These are phyloP conservation scores for Tuber melanosporum DNA, from an alignment of 495 filamentous ascomycete species.

Conservation along the genomic window DNA sequence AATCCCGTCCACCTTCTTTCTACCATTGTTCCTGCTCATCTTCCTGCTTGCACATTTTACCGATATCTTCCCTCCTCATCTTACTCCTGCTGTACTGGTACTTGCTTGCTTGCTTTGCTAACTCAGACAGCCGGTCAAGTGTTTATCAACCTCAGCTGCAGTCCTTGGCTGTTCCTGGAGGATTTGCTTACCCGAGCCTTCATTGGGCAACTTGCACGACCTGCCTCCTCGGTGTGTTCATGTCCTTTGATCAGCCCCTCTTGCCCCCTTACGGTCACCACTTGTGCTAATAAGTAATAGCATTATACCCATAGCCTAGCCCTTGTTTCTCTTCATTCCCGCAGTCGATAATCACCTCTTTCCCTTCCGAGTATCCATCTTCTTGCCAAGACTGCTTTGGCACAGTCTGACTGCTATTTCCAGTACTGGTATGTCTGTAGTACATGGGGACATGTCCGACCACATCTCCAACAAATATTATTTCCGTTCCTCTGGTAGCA, in stretches of 20 bases:
- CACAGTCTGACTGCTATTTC: too few relatives aligned
- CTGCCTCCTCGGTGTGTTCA: conserved; percentile 17
- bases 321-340: too few relatives aligned
- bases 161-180: conserved; percentile 19
- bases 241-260: conserved; percentile 35
- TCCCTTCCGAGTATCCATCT: too few relatives aligned
- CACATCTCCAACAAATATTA: too few relatives aligned
- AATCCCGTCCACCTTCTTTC: not conserved
- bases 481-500: too few relatives aligned
- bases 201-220: not conserved
- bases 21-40: conserved; percentile 41
- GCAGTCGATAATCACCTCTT: too few relatives aligned
- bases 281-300: conserved; percentile 38
- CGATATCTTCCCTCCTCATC: conserved; percentile 34
- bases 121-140: conserved; percentile 30
- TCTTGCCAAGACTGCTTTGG: too few relatives aligned
- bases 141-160: conserved; percentile 29
- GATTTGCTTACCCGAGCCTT: conserved; percentile 3
- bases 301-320: conserved; percentile 15
- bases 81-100: too few relatives aligned
- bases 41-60: conserved; percentile 40
- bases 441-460: too few relatives aligned
- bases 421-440: too few relatives aligned
- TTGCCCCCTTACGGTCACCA: conserved; percentile 29
- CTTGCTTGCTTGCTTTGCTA: conserved; percentile 36